Conservation (phyloP, 139 green algal species). For the Chlamydomonas applanata region DNA sequence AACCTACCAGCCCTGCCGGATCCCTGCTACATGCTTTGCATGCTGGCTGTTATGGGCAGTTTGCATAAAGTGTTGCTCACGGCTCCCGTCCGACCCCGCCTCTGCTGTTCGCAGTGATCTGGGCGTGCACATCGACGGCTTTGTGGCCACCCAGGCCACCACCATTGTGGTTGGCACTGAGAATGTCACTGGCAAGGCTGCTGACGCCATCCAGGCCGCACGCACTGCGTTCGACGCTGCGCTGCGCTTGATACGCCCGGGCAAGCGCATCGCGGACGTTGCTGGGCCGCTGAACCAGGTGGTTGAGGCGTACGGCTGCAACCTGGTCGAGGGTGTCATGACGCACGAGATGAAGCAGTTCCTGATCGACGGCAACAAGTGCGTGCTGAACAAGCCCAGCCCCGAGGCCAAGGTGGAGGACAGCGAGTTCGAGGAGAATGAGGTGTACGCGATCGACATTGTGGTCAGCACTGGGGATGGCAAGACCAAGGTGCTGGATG, state of each 20-base stretch:
- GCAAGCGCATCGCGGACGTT: constrained; percentile 77
- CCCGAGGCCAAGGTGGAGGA: constrained; percentile 89
- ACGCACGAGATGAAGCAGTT: constrained; percentile 96
- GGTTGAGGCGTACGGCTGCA: constrained; percentile 84
- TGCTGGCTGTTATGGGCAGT: not conserved
- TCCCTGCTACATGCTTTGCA: not conserved
- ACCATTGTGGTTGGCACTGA: constrained; percentile 68
- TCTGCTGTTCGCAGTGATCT: constrained; percentile 71
- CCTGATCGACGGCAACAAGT: constrained; percentile 97
- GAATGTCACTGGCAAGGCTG: constrained; percentile 70
- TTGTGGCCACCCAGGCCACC: constrained; percentile 84
- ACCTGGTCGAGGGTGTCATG: constrained; percentile 94
- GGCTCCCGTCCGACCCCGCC: not conserved
- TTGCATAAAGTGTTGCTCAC: too few species aligned
- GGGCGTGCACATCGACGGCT: constrained; percentile 96
- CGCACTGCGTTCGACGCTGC: constrained; percentile 84
- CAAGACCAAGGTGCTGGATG: constrained; percentile 80
- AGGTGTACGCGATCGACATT: constrained; percentile 97
- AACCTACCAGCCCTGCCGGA: not conserved
- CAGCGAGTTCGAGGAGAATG: constrained; percentile 92
- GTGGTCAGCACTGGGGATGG: constrained; percentile 88
- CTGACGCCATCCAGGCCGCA: constrained; percentile 85
- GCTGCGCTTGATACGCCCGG: constrained; percentile 86
- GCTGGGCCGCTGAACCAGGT: constrained; percentile 66
- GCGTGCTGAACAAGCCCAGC: constrained; percentile 84